Conservation (phyloP, 2,329 filamentous ascomycete genomes). For the Fusarium citri region DNA sequence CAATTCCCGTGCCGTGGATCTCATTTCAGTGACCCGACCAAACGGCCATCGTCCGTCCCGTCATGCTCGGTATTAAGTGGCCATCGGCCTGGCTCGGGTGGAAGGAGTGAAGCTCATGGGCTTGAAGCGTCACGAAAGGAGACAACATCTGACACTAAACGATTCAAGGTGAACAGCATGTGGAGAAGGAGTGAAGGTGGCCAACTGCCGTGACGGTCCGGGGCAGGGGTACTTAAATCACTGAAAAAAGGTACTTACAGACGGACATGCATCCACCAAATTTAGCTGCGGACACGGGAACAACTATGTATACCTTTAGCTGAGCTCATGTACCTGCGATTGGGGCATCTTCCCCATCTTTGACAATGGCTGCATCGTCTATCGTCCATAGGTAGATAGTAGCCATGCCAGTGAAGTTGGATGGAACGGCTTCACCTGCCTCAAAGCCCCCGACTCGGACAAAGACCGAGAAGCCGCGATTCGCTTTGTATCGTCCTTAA, state of each 20-base stretch:
- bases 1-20: neutral
- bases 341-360: neutral
- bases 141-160: slow-evolving; percentile 25
- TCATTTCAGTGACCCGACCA: neutral
- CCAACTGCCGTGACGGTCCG: slow-evolving; percentile 15
- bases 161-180: slow-evolving; percentile 21
- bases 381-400: no score
- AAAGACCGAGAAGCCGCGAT: slow-evolving; percentile 23
- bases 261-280: neutral
- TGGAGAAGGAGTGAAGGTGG: slow-evolving; percentile 15
- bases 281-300: neutral
- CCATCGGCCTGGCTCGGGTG: slow-evolving; percentile 52
- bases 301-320: neutral
- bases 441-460: slow-evolving; percentile 17
- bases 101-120: slow-evolving; percentile 44
- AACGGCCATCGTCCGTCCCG: slow-evolving; percentile 45
- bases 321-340: neutral
- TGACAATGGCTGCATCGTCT: neutral
- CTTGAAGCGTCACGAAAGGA: neutral
- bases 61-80: slow-evolving; percentile 45
- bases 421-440: neutral
- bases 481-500: neutral
- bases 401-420: no score
- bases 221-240: neutral
- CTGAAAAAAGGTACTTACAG: slow-evolving; percentile 6